Percentiles rank a stretch among this genome's conserved stretches.
phyloP scores from a whole-genome alignment of 768 basidiomycete species.

The Rubroboletus pulcherrimus region DNA sequence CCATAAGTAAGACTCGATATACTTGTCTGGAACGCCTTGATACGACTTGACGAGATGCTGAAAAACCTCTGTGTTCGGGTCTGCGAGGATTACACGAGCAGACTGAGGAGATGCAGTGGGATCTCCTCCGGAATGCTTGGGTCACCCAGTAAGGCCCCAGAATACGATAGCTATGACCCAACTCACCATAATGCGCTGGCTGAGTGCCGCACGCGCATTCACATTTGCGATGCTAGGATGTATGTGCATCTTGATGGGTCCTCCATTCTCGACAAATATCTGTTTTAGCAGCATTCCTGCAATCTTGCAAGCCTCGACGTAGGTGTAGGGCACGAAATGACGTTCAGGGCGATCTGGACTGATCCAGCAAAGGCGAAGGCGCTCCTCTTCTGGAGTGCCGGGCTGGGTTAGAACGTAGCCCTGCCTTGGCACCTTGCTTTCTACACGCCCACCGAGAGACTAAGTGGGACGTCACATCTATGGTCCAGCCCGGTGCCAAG shows the following conservation, averaged over 20 bases:
- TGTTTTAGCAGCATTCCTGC: slow-evolving; percentile 69
- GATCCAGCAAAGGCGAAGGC: slow-evolving; percentile 72
- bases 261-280: slow-evolving; percentile 65
- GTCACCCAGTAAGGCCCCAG: background rate
- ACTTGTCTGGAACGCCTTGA: slow-evolving; percentile 66
- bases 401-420: slow-evolving; percentile 72
- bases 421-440: slow-evolving; percentile 71
- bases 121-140: slow-evolving; percentile 77
- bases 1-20: slow-evolving; percentile 79
- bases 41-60: slow-evolving; percentile 68
- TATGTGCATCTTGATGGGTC: slow-evolving; percentile 72
- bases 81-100: slow-evolving; percentile 75
- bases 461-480: slow-evolving; percentile 25
- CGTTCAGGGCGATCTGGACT: slow-evolving; percentile 67
- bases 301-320: slow-evolving; percentile 82
- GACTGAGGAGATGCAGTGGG: slow-evolving; percentile 65
- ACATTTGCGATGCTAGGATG: slow-evolving; percentile 77
- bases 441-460: slow-evolving; percentile 74
- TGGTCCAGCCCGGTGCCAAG: background rate
- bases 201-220: slow-evolving; percentile 63
- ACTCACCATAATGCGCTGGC: slow-evolving; percentile 66
- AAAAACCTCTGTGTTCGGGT: slow-evolving; percentile 75
- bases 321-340: slow-evolving; percentile 77
- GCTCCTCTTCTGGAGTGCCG: slow-evolving; percentile 66
- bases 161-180: slow-evolving; percentile 1